phyloP scores from a whole-genome alignment of 192 early-diverging fungal genomes.

The Podila clonocystis region DNA sequence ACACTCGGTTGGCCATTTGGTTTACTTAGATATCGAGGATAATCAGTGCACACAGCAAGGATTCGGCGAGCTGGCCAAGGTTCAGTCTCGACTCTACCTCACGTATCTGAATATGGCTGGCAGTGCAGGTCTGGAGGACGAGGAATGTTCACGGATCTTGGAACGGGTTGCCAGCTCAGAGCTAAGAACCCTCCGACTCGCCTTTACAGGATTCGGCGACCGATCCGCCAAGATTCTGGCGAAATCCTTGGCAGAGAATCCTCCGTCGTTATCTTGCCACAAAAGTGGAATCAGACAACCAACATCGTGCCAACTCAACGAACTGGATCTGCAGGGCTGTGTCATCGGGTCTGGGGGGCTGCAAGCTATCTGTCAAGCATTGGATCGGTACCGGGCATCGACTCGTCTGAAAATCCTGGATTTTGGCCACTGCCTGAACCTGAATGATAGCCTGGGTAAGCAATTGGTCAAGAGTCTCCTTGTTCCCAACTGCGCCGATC shows the following conservation, averaged over 20 bases:
- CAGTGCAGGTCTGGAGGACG: constrained; percentile 19
- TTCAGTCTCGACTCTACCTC: constrained; percentile 29
- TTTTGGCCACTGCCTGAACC: constrained; percentile 27
- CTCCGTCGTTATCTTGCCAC: neutral
- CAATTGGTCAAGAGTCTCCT: constrained; percentile 13
- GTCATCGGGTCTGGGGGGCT: constrained; percentile 23
- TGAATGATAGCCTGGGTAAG: constrained; percentile 12
- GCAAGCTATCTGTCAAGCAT: constrained; percentile 3
- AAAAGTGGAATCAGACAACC: neutral
- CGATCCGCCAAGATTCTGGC: constrained; percentile 21
- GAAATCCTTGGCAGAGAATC: neutral
- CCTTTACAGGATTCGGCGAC: constrained; percentile 39
- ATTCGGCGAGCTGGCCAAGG: constrained; percentile 21
- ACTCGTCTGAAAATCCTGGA: constrained; percentile 24
- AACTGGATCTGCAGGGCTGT: constrained; percentile 39
- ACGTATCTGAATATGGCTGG: constrained; percentile 33
- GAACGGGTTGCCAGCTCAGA: constrained; percentile 19
- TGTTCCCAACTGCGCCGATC: constrained; percentile 17
- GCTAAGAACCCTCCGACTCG: constrained; percentile 20
- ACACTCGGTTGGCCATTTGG: constrained; percentile 15
- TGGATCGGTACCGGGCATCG: neutral
- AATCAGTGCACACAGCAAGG: constrained; percentile 34
- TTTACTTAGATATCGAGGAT: constrained; percentile 46
- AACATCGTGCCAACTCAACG: constrained; percentile 13
- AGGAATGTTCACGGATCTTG: constrained; percentile 32